Conservation (phyloP, 345 rosid species). For the Eucalyptus cloeziana region DNA sequence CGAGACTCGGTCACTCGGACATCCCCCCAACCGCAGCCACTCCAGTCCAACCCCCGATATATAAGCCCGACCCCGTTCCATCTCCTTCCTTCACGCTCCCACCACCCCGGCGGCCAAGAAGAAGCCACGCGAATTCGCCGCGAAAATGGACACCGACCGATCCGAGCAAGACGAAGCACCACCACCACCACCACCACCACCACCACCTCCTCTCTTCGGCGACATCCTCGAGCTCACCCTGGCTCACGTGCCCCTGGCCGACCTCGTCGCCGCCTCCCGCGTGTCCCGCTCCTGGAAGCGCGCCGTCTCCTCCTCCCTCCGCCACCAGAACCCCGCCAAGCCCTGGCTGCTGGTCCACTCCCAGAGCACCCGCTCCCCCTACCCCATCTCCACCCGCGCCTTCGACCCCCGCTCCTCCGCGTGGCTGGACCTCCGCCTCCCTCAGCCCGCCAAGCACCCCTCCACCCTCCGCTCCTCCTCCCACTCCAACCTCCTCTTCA, state of each 20-base stretch:
- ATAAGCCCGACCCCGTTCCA: background rate
- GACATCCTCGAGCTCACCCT: conserved; percentile 44
- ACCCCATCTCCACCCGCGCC: conserved; percentile 21
- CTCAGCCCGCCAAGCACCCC: conserved; percentile 1
- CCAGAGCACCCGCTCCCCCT: conserved; percentile 26
- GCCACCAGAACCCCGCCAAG: conserved; percentile 15
- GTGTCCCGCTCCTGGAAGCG: conserved; percentile 66
- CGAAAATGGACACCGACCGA: background rate
- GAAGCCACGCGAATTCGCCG: background rate
- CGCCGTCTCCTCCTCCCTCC: conserved; percentile 60
- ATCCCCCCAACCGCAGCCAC: background rate
- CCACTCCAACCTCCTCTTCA: conserved; percentile 45
- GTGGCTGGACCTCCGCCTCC: conserved; percentile 34
- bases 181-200: background rate
- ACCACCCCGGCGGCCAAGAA: background rate
- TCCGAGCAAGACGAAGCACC: background rate
- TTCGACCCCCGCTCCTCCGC: conserved; percentile 66
- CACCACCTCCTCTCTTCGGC: conserved; percentile 3
- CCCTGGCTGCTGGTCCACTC: conserved; percentile 66
- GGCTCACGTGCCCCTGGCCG: conserved; percentile 41
- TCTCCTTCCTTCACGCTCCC: background rate
- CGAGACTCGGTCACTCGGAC: background rate
- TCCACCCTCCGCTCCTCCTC: conserved; percentile 51
- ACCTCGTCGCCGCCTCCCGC: conserved; percentile 42
- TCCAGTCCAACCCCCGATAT: background rate